Conservation (phyloP, 2,329 filamentous ascomycete species). For the Apiospora saccharicola region DNA sequence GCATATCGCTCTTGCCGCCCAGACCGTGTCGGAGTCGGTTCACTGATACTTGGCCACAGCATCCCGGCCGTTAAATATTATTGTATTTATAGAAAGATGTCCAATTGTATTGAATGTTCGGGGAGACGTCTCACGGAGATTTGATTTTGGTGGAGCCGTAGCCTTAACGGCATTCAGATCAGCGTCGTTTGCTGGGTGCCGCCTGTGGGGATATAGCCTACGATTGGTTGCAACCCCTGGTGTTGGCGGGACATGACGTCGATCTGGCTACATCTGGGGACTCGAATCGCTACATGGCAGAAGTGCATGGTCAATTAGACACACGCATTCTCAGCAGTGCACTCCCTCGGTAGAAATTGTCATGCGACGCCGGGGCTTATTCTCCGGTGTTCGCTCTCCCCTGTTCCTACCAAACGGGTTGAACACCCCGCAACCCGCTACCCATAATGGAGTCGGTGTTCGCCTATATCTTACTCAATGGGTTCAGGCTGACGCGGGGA, state of each 20-base stretch:
- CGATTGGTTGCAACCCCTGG: background rate
- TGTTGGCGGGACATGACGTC: slow-evolving; percentile 1
- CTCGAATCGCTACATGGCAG: background rate
- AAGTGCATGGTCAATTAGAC: no score
- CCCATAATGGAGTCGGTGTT: no score
- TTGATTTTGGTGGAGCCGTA: background rate
- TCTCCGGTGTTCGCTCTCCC: no score
- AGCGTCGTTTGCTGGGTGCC: background rate
- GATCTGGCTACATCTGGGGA: background rate
- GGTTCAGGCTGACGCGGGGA: no score
- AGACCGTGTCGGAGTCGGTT: background rate
- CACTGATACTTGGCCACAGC: background rate
- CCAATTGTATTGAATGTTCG: background rate
- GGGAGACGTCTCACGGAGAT: background rate
- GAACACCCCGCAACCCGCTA: no score
- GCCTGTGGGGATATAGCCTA: background rate
- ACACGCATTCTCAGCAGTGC: no score
- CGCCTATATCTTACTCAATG: no score
- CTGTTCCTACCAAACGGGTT: no score
- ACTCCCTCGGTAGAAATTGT: no score
- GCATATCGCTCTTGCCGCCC: background rate
- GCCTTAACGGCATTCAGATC: background rate
- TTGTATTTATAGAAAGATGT: background rate
- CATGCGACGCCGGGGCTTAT: background rate
- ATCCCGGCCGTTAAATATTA: background rate